Evolutionary conservation across 257 asterid genomes (phyloP).

Genomic region (Nicotiana tabacum): DNA sequence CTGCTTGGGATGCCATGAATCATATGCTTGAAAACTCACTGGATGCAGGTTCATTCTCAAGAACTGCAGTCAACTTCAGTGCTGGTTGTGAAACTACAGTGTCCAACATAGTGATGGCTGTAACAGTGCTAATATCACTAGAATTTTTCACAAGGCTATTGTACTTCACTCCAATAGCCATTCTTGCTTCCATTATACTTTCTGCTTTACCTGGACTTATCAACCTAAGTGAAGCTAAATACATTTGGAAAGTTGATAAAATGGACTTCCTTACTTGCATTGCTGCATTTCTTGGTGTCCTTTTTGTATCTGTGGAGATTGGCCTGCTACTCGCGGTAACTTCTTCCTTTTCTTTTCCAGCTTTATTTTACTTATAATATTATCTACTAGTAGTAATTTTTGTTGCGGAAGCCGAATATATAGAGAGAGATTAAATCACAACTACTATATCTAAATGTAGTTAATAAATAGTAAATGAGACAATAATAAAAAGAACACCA

Average conservation of each 20-base stretch:
- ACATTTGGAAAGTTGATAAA: constrained; percentile 39
- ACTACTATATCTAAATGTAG: too few species aligned
- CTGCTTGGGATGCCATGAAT: too few species aligned
- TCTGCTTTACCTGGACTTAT: constrained; percentile 42
- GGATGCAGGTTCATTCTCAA: constrained; percentile 62
- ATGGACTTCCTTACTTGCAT: constrained; percentile 36
- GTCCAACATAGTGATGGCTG: constrained; percentile 57
- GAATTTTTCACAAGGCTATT: constrained; percentile 29
- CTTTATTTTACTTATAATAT: too few species aligned
- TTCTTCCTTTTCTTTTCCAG: neutral
- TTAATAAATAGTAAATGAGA: too few species aligned
- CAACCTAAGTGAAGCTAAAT: constrained; percentile 26
- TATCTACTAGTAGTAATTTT: too few species aligned
- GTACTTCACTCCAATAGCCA: constrained; percentile 35
- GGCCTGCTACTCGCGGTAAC: constrained; percentile 39
- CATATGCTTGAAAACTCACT: too few species aligned
- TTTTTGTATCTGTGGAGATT: constrained; percentile 35
- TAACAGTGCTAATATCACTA: constrained; percentile 29
- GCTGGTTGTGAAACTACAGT: constrained; percentile 74
- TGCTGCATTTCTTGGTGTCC: constrained; percentile 42
- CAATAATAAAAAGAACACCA: too few species aligned
- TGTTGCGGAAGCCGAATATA: too few species aligned
- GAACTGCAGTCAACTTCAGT: constrained; percentile 67
- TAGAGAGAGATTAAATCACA: too few species aligned
- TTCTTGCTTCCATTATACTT: constrained; percentile 34